Conservation (phyloP, 1,284 basidiomycete genomes). For the Puccinia coronata region DNA sequence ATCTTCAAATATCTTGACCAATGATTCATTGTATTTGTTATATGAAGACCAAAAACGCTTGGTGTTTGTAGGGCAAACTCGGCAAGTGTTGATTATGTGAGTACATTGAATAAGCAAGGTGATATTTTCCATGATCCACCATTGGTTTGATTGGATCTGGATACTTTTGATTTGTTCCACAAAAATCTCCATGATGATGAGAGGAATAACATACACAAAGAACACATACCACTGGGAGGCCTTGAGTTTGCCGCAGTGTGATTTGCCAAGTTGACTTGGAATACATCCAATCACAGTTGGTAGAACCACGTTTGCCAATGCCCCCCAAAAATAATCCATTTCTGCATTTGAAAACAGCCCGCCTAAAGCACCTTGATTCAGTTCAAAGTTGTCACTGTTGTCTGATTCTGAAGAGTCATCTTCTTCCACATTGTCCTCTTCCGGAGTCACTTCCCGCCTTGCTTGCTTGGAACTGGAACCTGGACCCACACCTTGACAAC, state of each 20-base stretch:
- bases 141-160: conserved; percentile 15
- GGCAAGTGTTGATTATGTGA: conserved; percentile 9
- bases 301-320: background rate
- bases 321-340: conserved; percentile 2
- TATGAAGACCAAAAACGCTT: background rate
- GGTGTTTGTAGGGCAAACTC: background rate
- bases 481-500: background rate
- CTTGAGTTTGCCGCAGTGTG: conserved; percentile 29
- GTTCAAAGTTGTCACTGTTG: background rate
- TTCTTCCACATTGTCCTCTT: background rate
- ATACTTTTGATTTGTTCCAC: background rate
- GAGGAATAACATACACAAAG: conserved; percentile 17
- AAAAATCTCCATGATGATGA: conserved; percentile 5
- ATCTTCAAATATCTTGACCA: background rate
- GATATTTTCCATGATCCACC: conserved; percentile 13
- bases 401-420: background rate
- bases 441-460: too few relatives aligned
- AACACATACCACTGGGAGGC: conserved; percentile 28
- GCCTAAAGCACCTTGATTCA: conserved; percentile 13
- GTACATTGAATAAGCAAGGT: conserved; percentile 48
- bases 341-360: conserved; percentile 13
- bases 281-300: conserved; percentile 4
- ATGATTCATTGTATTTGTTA: background rate
- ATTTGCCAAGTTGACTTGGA: background rate
- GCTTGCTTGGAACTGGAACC: background rate